Evolutionary conservation across 2,329 filamentous ascomycete genomes (phyloP).

Genomic region (Hansfordia pulvinata): DNA sequence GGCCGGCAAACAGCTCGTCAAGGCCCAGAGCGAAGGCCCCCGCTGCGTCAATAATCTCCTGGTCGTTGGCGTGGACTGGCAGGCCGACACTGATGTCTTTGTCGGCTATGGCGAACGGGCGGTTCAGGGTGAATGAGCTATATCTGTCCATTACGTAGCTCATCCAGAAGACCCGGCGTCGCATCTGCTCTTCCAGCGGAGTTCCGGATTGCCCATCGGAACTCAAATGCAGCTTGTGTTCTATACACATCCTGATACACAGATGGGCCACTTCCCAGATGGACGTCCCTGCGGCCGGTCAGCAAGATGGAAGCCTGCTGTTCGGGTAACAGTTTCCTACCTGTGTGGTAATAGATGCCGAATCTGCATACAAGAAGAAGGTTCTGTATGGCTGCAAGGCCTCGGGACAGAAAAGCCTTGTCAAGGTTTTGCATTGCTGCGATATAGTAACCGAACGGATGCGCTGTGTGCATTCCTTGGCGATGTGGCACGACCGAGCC

Average conservation of each 20-base stretch:
- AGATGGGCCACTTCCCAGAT: conserved; percentile 1
- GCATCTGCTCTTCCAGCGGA: conserved; percentile 20
- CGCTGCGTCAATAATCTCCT: conserved; percentile 11
- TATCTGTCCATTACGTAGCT: conserved; percentile 30
- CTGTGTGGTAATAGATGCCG: conserved; percentile 1
- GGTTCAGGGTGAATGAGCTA: conserved; percentile 24
- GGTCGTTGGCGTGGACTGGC: conserved; percentile 20
- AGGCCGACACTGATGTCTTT: conserved; percentile 21
- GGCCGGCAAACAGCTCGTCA: neutral
- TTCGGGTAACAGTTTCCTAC: neutral
- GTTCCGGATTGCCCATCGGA: neutral
- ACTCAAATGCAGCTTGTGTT: conserved; percentile 1
- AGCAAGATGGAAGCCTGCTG: neutral
- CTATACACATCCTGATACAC: conserved; percentile 1
- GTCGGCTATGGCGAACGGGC: conserved; percentile 26
- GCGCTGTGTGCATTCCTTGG: neutral
- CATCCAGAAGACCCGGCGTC: conserved; percentile 27
- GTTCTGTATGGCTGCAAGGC: neutral
- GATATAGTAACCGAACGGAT: conserved; percentile 1
- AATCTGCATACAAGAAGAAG: conserved; percentile 1
- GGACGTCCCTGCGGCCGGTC: neutral
- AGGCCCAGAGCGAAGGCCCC: neutral
- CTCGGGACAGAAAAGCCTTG: neutral
- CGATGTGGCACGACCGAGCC: conserved; percentile 1
- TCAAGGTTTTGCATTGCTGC: conserved; percentile 1